Evolutionary conservation across 1,284 basidiomycete genomes (phyloP), one percentile per base, ranked within the genome.

Genomic region (Trichosporon sp.): DNA sequence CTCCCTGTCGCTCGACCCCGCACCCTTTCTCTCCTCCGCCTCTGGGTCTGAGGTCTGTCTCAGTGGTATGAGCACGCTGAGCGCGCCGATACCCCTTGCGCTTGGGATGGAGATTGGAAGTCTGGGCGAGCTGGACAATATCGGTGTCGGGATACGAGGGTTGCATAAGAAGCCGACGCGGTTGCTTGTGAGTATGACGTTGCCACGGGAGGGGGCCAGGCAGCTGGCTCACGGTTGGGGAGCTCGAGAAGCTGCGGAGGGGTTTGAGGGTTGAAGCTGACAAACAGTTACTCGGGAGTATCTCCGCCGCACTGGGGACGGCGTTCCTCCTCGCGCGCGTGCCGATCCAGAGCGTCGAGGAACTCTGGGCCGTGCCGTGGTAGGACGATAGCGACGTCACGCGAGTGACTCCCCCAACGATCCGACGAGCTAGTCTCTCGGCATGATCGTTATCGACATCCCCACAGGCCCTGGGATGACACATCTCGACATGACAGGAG

Each of bases 281-380:
- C 59, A 16, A 14, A 1, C 59, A 63, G 59, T n/a, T 63, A 12
- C 59, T 63, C 14, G 59, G 59, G 7, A 63, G 59, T 16, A 63
- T 63, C 59, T 35, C 31, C 5, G 59, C 59, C 5, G 59, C 59
- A 6, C 59, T 63, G 16, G 59, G 59, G 35, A 63, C 59, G 4
- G 59, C 59, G 3, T 63, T 63, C 32, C 7, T 63, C 11, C 32
- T 63, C 32, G 59, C 59, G 32, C 32, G 59, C 14, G 59, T 63
- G 32, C 59, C 59, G 31, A 63, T 63, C 16, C 31, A 32, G 31
- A 63, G 59, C 59, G 32, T 63, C 16, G 59, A 63, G 31, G 59
- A 63, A 31, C 59, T 63, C 10, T 63, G 59, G 59, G 59, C 59
- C 26, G 54, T 59, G 59, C 59, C 31, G 59, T 63, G 59, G 59